A percentile compares a stretch with the other conserved stretches of the same genome.
These are phyloP conservation scores for Amanita pallidorosea DNA, from an alignment of 768 basidiomycete species.

Conservation along the genomic window DNA sequence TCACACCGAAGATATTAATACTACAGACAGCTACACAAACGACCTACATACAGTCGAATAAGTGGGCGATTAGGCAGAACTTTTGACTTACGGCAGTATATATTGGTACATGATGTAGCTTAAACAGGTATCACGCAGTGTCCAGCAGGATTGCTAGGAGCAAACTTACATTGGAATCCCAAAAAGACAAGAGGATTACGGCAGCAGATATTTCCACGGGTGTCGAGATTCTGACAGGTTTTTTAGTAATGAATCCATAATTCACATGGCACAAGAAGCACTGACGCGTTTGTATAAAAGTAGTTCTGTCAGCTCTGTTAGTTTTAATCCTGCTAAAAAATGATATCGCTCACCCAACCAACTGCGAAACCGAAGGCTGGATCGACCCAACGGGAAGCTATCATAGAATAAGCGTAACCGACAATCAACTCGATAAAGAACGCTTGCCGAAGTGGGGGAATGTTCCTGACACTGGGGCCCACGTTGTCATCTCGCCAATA, in stretches of 20 bases:
- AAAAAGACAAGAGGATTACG: slow-evolving; percentile 58
- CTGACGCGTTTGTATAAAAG: slow-evolving; percentile 30
- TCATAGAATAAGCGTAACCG: neutral
- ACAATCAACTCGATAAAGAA: neutral
- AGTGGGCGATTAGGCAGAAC: neutral
- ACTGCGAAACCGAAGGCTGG: slow-evolving; percentile 49
- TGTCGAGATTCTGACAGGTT: slow-evolving; percentile 35
- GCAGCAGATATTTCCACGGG: slow-evolving; percentile 73
- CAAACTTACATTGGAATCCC: slow-evolving; percentile 47
- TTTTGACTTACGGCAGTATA: slow-evolving; percentile 36
- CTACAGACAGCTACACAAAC: slow-evolving; percentile 45
- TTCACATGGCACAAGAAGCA: neutral
- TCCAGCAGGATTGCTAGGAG: neutral
- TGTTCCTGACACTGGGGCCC: slow-evolving; percentile 69
- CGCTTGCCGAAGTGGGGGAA: slow-evolving; percentile 59
- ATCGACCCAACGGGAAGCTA: slow-evolving; percentile 48
- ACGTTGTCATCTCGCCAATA: slow-evolving; percentile 72
- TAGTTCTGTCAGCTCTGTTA: slow-evolving; percentile 21
- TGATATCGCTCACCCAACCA: slow-evolving; percentile 31
- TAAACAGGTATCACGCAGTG: neutral
- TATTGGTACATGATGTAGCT: slow-evolving; percentile 38
- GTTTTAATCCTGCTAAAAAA: neutral
- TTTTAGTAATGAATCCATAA: neutral
- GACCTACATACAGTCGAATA: slow-evolving; percentile 15
- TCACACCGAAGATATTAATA: slow-evolving; percentile 66